Percentiles rank a stretch among this genome's conserved stretches.
phyloP scores from a whole-genome alignment of 371 early-diverging fungal genomes.

The Actinomortierella ambigua region DNA sequence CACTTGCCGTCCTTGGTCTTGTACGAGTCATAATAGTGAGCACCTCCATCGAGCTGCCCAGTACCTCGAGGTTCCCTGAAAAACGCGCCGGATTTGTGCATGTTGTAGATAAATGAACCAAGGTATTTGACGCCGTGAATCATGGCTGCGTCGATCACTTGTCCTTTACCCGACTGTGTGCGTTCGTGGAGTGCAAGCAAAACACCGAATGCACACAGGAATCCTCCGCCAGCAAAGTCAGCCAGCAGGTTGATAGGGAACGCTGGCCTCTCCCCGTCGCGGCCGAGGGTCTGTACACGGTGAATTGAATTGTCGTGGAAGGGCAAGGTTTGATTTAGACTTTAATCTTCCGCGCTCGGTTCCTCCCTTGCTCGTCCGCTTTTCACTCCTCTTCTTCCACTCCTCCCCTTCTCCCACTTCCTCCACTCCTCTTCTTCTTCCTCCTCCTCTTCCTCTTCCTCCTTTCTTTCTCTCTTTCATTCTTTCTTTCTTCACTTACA shows the following conservation, averaged over 20 bases:
- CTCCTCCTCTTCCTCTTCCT: too few relatives aligned
- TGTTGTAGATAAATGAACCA: conserved; percentile 53
- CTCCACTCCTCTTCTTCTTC: too few relatives aligned
- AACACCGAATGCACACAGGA: conserved; percentile 74
- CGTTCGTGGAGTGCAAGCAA: conserved; percentile 70
- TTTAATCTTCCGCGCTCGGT: too few relatives aligned
- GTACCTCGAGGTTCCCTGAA: conserved; percentile 64
- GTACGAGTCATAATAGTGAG: conserved; percentile 76
- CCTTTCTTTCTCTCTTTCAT: conserved; percentile 7
- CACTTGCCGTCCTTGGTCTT: conserved; percentile 69
- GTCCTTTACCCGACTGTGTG: conserved; percentile 67
- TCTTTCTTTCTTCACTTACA: conserved; percentile 39
- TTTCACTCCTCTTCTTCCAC: too few relatives aligned
- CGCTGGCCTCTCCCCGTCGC: conserved; percentile 60
- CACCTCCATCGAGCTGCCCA: conserved; percentile 72
- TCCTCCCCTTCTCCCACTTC: too few relatives aligned
- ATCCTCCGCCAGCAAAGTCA: conserved; percentile 81
- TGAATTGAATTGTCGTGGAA: too few relatives aligned
- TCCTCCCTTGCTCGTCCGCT: too few relatives aligned
- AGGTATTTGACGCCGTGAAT: conserved; percentile 48
- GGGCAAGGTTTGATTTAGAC: too few relatives aligned
- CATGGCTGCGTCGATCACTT: conserved; percentile 75
- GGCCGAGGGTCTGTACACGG: conserved; percentile 59
- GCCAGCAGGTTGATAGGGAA: conserved; percentile 72
- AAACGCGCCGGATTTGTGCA: conserved; percentile 59